Percentiles rank a stretch among this genome's conserved stretches.
Conservation (phyloP, 2,329 filamentous ascomycete species). For the Trichoderma atroviride region DNA sequence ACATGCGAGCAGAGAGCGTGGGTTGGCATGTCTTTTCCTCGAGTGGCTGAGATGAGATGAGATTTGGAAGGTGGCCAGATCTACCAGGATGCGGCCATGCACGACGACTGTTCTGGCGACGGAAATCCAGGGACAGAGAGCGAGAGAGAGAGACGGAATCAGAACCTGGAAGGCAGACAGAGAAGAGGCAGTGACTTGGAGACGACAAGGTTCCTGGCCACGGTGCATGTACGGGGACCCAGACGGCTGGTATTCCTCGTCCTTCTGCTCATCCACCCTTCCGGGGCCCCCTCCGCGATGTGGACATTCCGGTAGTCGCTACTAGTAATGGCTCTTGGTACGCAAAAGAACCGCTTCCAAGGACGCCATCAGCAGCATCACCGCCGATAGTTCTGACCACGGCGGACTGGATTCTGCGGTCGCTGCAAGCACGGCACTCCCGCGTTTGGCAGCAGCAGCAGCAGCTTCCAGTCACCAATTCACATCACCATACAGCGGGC, state of each 20-base stretch:
- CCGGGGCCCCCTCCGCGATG: not conserved
- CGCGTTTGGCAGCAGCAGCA: not conserved
- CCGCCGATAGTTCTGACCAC: not conserved
- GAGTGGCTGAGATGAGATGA: slow-evolving; percentile 14
- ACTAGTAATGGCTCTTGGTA: not conserved
- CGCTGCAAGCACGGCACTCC: not conserved
- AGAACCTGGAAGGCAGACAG: too few species aligned
- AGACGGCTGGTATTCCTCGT: not conserved
- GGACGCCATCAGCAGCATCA: not conserved
- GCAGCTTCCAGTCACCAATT: not conserved
- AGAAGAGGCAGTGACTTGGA: not conserved
- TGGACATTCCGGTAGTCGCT: not conserved
- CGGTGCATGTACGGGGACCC: not conserved
- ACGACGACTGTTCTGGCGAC: not conserved
- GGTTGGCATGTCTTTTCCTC: not conserved
- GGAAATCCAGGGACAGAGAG: not conserved
- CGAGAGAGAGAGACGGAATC: not conserved
- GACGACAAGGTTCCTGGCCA: not conserved
- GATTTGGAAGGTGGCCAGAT: slow-evolving; percentile 9
- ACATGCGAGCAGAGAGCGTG: not conserved
- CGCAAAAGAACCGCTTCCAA: not conserved
- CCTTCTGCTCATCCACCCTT: not conserved
- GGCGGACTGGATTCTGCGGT: slow-evolving; percentile 1
- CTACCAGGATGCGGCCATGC: slow-evolving; percentile 1
- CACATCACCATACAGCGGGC: not conserved